Conservation (phyloP, 1,284 basidiomycete genomes). For the Cryptococcus maquisensis region DNA sequence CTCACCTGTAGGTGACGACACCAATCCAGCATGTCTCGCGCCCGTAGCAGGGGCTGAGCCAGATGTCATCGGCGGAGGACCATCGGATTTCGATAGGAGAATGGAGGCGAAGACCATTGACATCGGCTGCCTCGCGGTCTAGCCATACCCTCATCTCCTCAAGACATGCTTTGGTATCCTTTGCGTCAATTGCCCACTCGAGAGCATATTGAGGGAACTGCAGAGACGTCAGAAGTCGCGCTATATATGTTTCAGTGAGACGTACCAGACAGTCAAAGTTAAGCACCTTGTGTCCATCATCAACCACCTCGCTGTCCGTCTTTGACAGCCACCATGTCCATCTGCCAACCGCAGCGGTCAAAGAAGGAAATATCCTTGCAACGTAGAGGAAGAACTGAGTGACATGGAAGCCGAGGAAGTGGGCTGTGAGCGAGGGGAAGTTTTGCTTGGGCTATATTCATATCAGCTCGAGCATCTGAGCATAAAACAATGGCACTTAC, state of each 20-base stretch:
- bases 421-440: slow-evolving; percentile 51
- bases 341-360: slow-evolving; percentile 43
- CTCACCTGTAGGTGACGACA: slow-evolving; percentile 89
- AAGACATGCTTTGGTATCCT: slow-evolving; percentile 60
- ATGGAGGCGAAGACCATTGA: slow-evolving; percentile 74
- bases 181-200: slow-evolving; percentile 75
- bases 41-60: slow-evolving; percentile 82
- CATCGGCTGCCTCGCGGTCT: slow-evolving; percentile 61
- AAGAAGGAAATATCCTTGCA: slow-evolving; percentile 38
- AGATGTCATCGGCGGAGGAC: slow-evolving; percentile 83
- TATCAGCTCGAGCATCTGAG: background rate
- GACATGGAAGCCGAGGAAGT: slow-evolving; percentile 72
- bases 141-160: slow-evolving; percentile 72
- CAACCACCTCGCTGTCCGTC: slow-evolving; percentile 51
- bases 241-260: background rate
- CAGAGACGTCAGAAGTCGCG: background rate
- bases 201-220: slow-evolving; percentile 84
- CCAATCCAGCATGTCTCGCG: slow-evolving; percentile 87
- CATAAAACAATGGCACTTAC: slow-evolving; percentile 52
- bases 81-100: slow-evolving; percentile 94
- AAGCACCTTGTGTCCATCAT: slow-evolving; percentile 73
- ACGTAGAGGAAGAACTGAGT: slow-evolving; percentile 75
- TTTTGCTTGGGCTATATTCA: slow-evolving; percentile 53
- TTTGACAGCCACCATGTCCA: slow-evolving; percentile 47
- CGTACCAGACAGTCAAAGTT: slow-evolving; percentile 62